phyloP scores from a whole-genome alignment of 2,329 filamentous ascomycete genomes.

The Ilyonectria destructans region DNA sequence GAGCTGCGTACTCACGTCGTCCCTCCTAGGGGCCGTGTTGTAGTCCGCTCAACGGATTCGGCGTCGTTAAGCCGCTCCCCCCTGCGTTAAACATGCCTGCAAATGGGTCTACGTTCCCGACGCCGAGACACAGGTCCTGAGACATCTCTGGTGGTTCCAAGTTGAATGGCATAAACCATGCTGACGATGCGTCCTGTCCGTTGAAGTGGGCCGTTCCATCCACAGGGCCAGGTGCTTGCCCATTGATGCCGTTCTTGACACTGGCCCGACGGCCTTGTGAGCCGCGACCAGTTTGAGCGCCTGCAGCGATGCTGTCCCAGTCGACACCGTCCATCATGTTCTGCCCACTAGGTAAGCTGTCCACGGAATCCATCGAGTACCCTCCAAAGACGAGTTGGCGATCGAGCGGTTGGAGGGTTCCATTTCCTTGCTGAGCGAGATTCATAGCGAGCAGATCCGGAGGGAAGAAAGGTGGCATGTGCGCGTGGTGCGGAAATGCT shows the following conservation, averaged over 20 bases:
- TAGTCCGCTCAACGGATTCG: slow-evolving; percentile 54
- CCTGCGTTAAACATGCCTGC: slow-evolving; percentile 64
- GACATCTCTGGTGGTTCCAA: slow-evolving; percentile 81
- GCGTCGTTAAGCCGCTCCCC: slow-evolving; percentile 57
- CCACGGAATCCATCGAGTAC: slow-evolving; percentile 71
- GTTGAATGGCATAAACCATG: slow-evolving; percentile 96
- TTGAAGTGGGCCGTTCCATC: slow-evolving; percentile 45
- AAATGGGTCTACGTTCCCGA: slow-evolving; percentile 66
- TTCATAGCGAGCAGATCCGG: slow-evolving; percentile 69
- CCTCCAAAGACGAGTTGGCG: slow-evolving; percentile 83
- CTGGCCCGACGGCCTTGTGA: slow-evolving; percentile 49
- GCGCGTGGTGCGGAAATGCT: slow-evolving; percentile 57
- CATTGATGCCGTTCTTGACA: slow-evolving; percentile 51
- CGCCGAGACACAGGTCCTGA: slow-evolving; percentile 62
- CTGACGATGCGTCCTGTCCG: slow-evolving; percentile 70
- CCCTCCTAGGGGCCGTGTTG: slow-evolving; percentile 51
- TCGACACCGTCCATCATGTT: slow-evolving; percentile 60
- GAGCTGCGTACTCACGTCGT: slow-evolving; percentile 33
- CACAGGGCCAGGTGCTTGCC: slow-evolving; percentile 43
- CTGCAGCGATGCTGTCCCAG: slow-evolving; percentile 62
- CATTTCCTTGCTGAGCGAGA: slow-evolving; percentile 65
- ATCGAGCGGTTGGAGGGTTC: slow-evolving; percentile 79
- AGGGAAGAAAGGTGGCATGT: slow-evolving; percentile 62
- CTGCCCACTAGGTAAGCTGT: slow-evolving; percentile 55
- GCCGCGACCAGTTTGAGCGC: slow-evolving; percentile 48